Base-by-base conservation (phyloP, 805 yeast species). In the Zygosaccharomyces rouxii region DNA sequence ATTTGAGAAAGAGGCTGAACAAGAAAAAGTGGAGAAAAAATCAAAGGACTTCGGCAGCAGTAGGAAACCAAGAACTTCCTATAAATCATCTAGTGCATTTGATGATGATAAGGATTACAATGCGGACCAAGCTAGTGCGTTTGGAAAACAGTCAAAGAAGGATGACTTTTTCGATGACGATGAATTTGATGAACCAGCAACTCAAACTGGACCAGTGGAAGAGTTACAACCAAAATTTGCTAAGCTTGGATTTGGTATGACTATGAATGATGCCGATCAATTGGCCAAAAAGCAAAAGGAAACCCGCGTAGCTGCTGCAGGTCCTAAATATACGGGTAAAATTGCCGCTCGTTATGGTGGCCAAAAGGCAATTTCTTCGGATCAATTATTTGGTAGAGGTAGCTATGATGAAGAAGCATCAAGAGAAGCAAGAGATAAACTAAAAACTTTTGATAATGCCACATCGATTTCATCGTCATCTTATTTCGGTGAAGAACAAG, bases 291-390 rank as follows among this genome's bases (percentile, higher is more conserved):
- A 71, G 54, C 69, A 66, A 33, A 70, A 71, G 52, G 68, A 64
- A 43, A 52, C 66, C 49, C 61, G 54, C 35, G 61, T 60, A 54
- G 72, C 76, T 38, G 79, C 79, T 25, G 69, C 78, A 33, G 83
- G 79, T 38, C 79, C 78, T 47, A 75, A 76, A 57, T 85, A 85
- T 64, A 81, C 89, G 1, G 94, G 94, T 31, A 83, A 83, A 55
- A 86, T 86, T 26, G 81, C 79, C 33, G 75, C 73, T 60, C 87
- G 89, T 71, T 94, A 78, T 64, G 97, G 97, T 48, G 73, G 72
- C 35, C 97, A 90, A 66, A 92, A 88, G 76, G 96, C 90, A 42
- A 94, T 94, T 54, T 94, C 98, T 0, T 90, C 97, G 1, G 98
- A 94, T 69, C 95, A 90, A 71, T 81, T 79, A 61, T 94, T 94